Percentiles rank a stretch among this genome's conserved stretches.
These are phyloP conservation scores for Xylariaceae sp. DNA, from an alignment of 2,329 filamentous ascomycete species.

Conservation along the genomic window DNA sequence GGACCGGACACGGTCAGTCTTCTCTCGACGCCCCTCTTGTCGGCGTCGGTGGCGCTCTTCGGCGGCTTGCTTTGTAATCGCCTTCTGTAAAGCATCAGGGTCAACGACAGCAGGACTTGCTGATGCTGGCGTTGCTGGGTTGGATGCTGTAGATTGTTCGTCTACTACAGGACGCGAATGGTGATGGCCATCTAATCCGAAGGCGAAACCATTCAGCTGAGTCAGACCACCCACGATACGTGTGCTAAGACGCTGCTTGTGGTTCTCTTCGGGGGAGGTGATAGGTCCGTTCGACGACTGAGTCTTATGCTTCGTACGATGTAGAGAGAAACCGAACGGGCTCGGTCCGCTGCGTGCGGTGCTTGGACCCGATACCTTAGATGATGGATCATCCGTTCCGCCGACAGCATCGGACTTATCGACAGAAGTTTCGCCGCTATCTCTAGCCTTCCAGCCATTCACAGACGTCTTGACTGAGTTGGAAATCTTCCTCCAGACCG, in stretches of 20 bases:
- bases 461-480: slow-evolving; percentile 24
- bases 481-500: slow-evolving; percentile 32
- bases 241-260: slow-evolving; percentile 17
- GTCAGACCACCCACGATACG: slow-evolving; percentile 17
- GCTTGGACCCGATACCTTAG: not conserved
- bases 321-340: slow-evolving; percentile 22
- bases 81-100: slow-evolving; percentile 17
- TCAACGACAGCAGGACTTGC: slow-evolving; percentile 11
- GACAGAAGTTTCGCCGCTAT: slow-evolving; percentile 5
- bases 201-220: slow-evolving; percentile 11
- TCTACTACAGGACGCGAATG: slow-evolving; percentile 14
- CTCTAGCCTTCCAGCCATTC: slow-evolving; percentile 18
- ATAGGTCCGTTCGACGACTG: slow-evolving; percentile 2
- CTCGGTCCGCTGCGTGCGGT: slow-evolving; percentile 13
- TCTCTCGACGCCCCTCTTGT: slow-evolving; percentile 20
- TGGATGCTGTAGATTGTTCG: slow-evolving; percentile 6
- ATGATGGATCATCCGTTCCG: not conserved
- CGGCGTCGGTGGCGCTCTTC: slow-evolving; percentile 23
- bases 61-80: slow-evolving; percentile 20
- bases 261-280: slow-evolving; percentile 4
- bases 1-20: slow-evolving; percentile 15
- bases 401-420: not conserved
- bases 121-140: not conserved
- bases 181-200: slow-evolving; percentile 27
- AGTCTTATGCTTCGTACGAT: slow-evolving; percentile 17